These are phyloP conservation scores for Artomyces pyxidatus DNA, from an alignment of 768 basidiomycete species.

Conservation along the genomic window DNA sequence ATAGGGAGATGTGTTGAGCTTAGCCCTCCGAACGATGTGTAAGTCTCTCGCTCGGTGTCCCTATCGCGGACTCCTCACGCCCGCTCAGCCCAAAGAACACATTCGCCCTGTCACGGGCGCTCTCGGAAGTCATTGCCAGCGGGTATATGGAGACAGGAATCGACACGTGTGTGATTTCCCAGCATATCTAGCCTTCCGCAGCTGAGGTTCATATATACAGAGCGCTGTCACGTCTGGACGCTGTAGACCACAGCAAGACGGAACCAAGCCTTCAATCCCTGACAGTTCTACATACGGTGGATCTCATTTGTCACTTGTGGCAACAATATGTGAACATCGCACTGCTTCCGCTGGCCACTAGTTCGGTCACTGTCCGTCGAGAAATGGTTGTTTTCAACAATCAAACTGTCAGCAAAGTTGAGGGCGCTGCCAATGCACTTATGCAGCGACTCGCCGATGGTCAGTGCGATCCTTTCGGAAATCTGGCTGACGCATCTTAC, in stretches of 20 bases:
- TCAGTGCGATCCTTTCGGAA: conserved; percentile 30
- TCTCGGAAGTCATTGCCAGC: conserved; percentile 79
- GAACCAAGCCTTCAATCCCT: conserved; percentile 77
- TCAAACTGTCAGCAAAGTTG: conserved; percentile 76
- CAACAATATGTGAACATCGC: conserved; percentile 93
- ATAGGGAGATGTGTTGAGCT: conserved; percentile 92
- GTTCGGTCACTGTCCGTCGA: conserved; percentile 78
- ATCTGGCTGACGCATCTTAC: no score
- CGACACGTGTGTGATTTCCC: conserved; percentile 63
- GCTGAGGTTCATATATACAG: conserved; percentile 29
- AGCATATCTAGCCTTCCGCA: not conserved
- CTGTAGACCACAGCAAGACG: conserved; percentile 53
- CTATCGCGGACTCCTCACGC: no score
- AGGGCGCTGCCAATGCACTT: conserved; percentile 72
- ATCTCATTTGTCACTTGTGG: conserved; percentile 93
- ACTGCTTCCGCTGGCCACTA: conserved; percentile 76
- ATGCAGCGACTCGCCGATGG: conserved; percentile 79
- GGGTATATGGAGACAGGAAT: conserved; percentile 88
- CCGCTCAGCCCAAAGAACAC: conserved; percentile 77
- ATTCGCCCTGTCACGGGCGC: conserved; percentile 69
- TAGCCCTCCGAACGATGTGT: conserved; percentile 78
- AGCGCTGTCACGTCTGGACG: conserved; percentile 61
- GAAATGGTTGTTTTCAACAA: conserved; percentile 94
- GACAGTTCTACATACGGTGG: conserved; percentile 56
- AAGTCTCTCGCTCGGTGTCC: no score